A percentile compares a stretch with the other conserved stretches of the same genome.
Conservation (phyloP, 768 basidiomycete genomes). For the Cubamyces lactineus region DNA sequence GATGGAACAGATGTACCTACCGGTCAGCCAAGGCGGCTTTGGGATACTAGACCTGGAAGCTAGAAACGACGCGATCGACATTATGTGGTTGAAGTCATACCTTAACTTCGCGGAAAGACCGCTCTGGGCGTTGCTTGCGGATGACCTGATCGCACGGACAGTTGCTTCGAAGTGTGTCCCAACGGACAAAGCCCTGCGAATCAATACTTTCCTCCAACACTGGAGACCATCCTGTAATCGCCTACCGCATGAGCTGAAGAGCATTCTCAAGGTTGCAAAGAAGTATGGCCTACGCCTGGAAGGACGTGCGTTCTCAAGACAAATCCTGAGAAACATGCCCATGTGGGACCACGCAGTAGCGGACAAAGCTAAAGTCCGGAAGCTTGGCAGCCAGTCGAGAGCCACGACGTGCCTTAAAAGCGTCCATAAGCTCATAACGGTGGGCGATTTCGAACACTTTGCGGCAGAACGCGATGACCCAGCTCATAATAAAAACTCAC, state of each 20-base stretch:
- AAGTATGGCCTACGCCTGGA: conserved; percentile 3
- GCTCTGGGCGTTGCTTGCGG: conserved; percentile 2
- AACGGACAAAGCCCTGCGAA: background rate
- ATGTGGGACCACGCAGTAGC: background rate
- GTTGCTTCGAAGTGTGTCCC: background rate
- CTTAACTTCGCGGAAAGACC: background rate
- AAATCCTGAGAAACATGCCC: background rate
- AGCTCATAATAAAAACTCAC: background rate
- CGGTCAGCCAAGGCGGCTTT: background rate
- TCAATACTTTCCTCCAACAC: conserved; percentile 10
- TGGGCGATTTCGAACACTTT: background rate
- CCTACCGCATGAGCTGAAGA: background rate
- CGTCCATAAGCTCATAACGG: background rate
- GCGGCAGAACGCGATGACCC: background rate
- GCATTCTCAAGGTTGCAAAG: background rate
- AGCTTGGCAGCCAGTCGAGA: background rate
- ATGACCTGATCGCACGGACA: conserved; percentile 12
- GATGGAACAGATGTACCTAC: background rate
- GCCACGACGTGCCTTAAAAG: background rate
- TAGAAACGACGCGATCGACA: conserved; percentile 10
- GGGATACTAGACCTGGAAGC: conserved; percentile 1
- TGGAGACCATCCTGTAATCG: background rate
- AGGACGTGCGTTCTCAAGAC: background rate
- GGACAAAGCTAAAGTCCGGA: background rate
- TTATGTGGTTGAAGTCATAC: conserved; percentile 1